A percentile compares a stretch with the other conserved stretches of the same genome.
These are phyloP conservation scores for Penicillium sp. DNA, from an alignment of 2,329 filamentous ascomycete species.

Conservation along the genomic window DNA sequence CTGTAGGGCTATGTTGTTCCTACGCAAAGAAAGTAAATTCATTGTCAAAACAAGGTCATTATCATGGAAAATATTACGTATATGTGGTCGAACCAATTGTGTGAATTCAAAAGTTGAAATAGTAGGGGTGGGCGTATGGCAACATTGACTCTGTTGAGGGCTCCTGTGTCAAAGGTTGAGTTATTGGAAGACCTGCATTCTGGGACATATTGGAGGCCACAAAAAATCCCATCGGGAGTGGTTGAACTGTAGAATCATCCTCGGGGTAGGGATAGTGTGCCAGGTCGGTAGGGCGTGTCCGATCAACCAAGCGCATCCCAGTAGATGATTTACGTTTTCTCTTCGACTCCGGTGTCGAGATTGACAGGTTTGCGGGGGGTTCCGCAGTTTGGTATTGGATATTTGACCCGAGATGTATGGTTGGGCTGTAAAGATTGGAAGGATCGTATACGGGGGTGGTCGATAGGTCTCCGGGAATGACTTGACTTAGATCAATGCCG, in stretches of 20 bases:
- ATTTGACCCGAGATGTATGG: constrained; percentile 6
- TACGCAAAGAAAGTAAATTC: constrained; percentile 9
- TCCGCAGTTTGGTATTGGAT: constrained; percentile 10
- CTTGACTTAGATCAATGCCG: constrained; percentile 3
- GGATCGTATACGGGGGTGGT: constrained; percentile 4
- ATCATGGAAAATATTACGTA: constrained; percentile 6
- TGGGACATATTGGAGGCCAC: constrained; percentile 4
- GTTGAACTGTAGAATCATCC: constrained; percentile 11
- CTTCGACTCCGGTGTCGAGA: constrained; percentile 17
- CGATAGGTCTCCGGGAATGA: constrained; percentile 5
- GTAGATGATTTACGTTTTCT: constrained; percentile 17
- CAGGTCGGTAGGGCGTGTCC: not conserved
- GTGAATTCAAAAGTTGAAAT: constrained; percentile 26
- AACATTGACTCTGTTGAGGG: constrained; percentile 18
- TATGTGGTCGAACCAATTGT: not conserved
- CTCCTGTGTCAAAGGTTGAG: constrained; percentile 9
- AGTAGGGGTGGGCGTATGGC: constrained; percentile 27
- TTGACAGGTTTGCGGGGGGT: not conserved
- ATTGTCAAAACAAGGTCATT: not conserved
- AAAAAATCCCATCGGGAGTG: constrained; percentile 12
- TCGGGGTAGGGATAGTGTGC: constrained; percentile 12
- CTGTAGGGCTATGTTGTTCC: not conserved
- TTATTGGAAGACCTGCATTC: not conserved
- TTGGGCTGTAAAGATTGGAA: constrained; percentile 8
- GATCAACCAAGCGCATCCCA: constrained; percentile 3